Conservation (phyloP, 2,329 filamentous ascomycete genomes). For the Zymoseptoria brevis region DNA sequence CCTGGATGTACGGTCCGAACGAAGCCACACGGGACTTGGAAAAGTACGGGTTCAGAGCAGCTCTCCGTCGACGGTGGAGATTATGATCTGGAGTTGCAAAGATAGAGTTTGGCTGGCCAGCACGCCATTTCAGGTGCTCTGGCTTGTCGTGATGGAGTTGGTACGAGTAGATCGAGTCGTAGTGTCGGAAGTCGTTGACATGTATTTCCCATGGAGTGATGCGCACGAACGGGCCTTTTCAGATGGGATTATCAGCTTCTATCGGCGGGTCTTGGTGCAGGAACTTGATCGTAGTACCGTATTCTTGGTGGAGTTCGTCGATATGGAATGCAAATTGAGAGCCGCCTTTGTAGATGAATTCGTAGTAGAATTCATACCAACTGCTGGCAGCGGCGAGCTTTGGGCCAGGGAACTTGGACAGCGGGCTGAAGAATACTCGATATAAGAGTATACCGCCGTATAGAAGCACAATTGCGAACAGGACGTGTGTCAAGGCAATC, state of each 20-base stretch:
- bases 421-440: slow-evolving; percentile 9
- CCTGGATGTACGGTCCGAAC: neutral
- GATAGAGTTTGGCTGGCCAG: slow-evolving; percentile 6
- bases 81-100: slow-evolving; percentile 13
- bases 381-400: slow-evolving; percentile 7
- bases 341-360: slow-evolving; percentile 18
- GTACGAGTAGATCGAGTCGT: slow-evolving; percentile 1
- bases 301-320: slow-evolving; percentile 20
- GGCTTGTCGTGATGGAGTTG: neutral
- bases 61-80: slow-evolving; percentile 6
- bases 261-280: neutral
- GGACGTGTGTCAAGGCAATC: neutral
- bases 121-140: neutral
- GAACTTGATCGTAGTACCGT: slow-evolving; percentile 14
- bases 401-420: slow-evolving; percentile 9
- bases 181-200: slow-evolving; percentile 2
- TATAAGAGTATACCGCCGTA: slow-evolving; percentile 6
- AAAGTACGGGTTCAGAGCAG: slow-evolving; percentile 8
- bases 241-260: neutral
- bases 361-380: slow-evolving; percentile 26
- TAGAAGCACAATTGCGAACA: neutral
- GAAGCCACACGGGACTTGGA: slow-evolving; percentile 1
- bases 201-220: slow-evolving; percentile 6
- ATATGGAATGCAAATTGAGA: slow-evolving; percentile 21
- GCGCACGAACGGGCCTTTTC: slow-evolving; percentile 15